A percentile compares a stretch with the other conserved stretches of the same genome.
phyloP scores from a whole-genome alignment of 1,139 yeast species.

The Pichia sp. region DNA sequence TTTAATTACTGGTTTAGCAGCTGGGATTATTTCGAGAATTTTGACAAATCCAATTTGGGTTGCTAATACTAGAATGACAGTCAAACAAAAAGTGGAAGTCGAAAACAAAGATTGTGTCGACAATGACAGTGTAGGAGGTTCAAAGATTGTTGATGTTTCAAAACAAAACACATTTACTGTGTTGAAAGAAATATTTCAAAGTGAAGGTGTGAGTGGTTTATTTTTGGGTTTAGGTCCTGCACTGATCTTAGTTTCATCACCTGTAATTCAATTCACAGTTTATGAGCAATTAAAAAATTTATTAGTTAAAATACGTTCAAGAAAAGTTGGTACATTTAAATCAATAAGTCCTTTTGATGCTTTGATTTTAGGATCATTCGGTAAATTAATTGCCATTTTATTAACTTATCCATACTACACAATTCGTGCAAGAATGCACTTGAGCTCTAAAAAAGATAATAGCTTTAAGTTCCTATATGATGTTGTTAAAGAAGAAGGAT shows the following conservation, averaged over 20 bases:
- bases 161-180: conserved; percentile 23
- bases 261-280: conserved; percentile 85
- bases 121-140: not conserved
- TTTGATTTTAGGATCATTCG: conserved; percentile 80
- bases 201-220: conserved; percentile 66
- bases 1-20: conserved; percentile 73
- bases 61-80: conserved; percentile 83
- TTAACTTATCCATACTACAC: conserved; percentile 90
- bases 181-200: conserved; percentile 53
- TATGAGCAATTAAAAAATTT: conserved; percentile 78
- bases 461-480: conserved; percentile 39
- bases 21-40: conserved; percentile 81
- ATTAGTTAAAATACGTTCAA: conserved; percentile 45
- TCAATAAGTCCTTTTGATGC: conserved; percentile 61
- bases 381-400: conserved; percentile 80
- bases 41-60: conserved; percentile 96
- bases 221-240: conserved; percentile 89
- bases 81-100: conserved; percentile 28
- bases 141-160: conserved; percentile 2
- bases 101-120: not conserved
- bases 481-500: conserved; percentile 63
- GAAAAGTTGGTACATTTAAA: not conserved
- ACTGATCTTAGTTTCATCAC: conserved; percentile 74
- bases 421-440: conserved; percentile 80
- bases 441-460: conserved; percentile 39